Evolutionary conservation across 805 yeast species (phyloP).

Genomic region (Vanderwaltozyma yarrowii): DNA sequence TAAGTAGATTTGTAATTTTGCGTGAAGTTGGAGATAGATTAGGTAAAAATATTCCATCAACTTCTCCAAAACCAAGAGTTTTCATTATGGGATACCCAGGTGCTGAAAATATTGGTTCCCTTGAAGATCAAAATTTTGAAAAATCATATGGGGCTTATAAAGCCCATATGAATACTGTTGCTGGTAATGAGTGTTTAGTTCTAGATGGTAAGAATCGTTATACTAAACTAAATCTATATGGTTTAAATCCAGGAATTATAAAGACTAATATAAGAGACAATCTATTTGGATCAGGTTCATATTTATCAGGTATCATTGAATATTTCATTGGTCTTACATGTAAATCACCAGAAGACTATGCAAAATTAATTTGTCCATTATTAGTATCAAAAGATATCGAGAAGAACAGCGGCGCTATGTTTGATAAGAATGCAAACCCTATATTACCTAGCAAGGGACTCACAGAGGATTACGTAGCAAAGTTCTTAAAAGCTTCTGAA

Average conservation of each 20-base stretch:
- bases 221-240: slow-evolving; percentile 23
- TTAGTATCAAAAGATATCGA: slow-evolving; percentile 26
- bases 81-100: slow-evolving; percentile 36
- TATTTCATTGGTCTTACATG: slow-evolving; percentile 23
- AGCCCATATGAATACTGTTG: slow-evolving; percentile 35
- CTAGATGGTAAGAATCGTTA: slow-evolving; percentile 10
- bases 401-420: slow-evolving; percentile 22
- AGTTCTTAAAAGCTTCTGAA: slow-evolving; percentile 20
- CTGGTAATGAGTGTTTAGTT: slow-evolving; percentile 34
- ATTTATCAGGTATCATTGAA: slow-evolving; percentile 22
- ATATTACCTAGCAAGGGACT: slow-evolving; percentile 23
- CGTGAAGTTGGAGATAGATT: slow-evolving; percentile 21
- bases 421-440: slow-evolving; percentile 25
- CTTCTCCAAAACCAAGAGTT: slow-evolving; percentile 22
- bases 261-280: slow-evolving; percentile 30
- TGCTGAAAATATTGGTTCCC: slow-evolving; percentile 23
- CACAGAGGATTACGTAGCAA: slow-evolving; percentile 22
- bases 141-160: slow-evolving; percentile 18
- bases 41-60: slow-evolving; percentile 2
- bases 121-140: slow-evolving; percentile 30
- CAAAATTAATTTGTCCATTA: slow-evolving; percentile 24
- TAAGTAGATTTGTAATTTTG: slow-evolving; percentile 29
- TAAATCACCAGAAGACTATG: slow-evolving; percentile 29
- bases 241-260: slow-evolving; percentile 34
- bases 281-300: slow-evolving; percentile 23